Base-by-base conservation (phyloP, 2,329 filamentous ascomycete genomes). In the Phymatotrichopsis omnivora region DNA sequence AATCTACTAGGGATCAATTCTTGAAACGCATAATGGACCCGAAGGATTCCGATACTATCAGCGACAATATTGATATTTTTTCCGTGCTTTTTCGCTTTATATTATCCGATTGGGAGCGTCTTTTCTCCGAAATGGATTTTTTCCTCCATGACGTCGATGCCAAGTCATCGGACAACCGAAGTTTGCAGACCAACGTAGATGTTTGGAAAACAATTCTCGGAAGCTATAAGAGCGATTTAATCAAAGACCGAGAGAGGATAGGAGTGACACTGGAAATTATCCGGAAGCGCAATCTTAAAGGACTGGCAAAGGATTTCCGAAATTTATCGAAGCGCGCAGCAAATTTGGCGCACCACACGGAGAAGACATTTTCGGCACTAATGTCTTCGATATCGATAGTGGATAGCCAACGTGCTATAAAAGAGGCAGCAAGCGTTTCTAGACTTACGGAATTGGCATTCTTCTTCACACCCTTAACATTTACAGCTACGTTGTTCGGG, bases 371-470 rank as follows among this genome's bases (percentile, higher is more conserved):
- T 24, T 56, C 57, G 25, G 54, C 61, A 4, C 41, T 67, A 4
- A 63, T 63, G 24, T 62, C 64, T 3, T 65, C 66, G 25, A 61
- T 64, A 52, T 53, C 55, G 7, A 59, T 61, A 14, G 51, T 61
- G 3, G 63, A 65, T 25, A 62, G 58, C 29, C 55, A 60, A 31
- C 51, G 57, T 22, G 62, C 60, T 8, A 65, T 65, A 29, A 52
- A 56, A 7, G 60, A 65, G 45, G 60, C 61, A 5, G 57, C 61
- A 16, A 56, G 52, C n/a, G 57, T 65, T 17, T 59, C 52, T 4
- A 63, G 62, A 37, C 55, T 70, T 2, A 70, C 67, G 0, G 62
- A 67, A 27, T 58, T 69, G 0, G 67, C 67, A 0, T 70, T 69
- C 42, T 58, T 70, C 39, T 70, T 68, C 36, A 62, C 70, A 7